These are phyloP conservation scores for Cinnamomum chago DNA, from an alignment of 164 flowering plant species.

Conservation along the genomic window DNA sequence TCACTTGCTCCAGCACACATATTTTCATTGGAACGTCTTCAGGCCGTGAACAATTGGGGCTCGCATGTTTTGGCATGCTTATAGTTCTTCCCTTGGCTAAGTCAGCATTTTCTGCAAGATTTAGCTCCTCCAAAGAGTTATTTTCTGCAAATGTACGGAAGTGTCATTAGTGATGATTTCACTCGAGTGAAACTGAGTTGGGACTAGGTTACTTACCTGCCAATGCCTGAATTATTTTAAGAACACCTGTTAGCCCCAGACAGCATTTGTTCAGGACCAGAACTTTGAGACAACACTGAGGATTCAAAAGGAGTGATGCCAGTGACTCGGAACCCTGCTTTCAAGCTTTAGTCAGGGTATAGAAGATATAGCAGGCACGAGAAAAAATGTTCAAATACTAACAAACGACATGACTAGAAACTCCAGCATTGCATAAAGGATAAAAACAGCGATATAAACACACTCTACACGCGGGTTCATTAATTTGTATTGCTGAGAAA, in stretches of 20 bases:
- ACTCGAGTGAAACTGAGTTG: background rate
- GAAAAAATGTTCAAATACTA: background rate
- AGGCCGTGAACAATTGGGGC: constrained; percentile 17
- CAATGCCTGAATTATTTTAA: constrained; percentile 53
- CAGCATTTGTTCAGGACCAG: constrained; percentile 61
- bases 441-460: too few species aligned
- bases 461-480: too few species aligned
- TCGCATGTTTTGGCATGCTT: constrained; percentile 11
- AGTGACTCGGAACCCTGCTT: constrained; percentile 63
- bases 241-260: constrained; percentile 62
- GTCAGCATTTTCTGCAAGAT: constrained; percentile 61
- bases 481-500: too few species aligned
- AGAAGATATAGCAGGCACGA: background rate
- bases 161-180: background rate
- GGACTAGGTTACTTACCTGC: constrained; percentile 37
- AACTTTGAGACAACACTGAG: constrained; percentile 54
- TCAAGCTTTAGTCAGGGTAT: constrained; percentile 7
- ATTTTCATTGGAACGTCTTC: constrained; percentile 13
- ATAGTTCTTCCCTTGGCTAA: constrained; percentile 12
- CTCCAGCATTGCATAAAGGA: too few species aligned
- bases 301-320: constrained; percentile 47
- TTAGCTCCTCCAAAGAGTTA: constrained; percentile 64
- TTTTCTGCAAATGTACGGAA: constrained; percentile 40
- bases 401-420: background rate
- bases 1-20: constrained; percentile 16